These are phyloP conservation scores for Hyaloscypha variabilis DNA, from an alignment of 495 filamentous ascomycete genomes.

Conservation along the genomic window DNA sequence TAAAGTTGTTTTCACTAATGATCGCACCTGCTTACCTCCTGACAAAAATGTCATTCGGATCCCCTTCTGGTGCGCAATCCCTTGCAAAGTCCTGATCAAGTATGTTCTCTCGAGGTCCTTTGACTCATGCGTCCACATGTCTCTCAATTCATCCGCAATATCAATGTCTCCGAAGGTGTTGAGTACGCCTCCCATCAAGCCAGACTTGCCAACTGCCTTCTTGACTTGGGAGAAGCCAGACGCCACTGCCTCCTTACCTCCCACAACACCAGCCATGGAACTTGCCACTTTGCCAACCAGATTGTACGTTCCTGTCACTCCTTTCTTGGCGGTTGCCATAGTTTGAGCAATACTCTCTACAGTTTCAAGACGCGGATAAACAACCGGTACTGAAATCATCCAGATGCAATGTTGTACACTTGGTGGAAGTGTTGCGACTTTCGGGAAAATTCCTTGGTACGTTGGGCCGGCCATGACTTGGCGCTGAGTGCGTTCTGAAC, in stretches of 20 bases:
- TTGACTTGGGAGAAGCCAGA: conserved; percentile 94
- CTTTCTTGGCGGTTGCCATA: conserved; percentile 93
- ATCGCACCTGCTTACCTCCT: conserved; percentile 56
- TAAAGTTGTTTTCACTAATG: background rate
- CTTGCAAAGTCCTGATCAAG: conserved; percentile 91
- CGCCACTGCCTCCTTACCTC: conserved; percentile 87
- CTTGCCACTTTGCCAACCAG: conserved; percentile 91
- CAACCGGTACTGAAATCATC: conserved; percentile 87
- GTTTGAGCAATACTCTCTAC: conserved; percentile 89
- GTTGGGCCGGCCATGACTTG: conserved; percentile 96
- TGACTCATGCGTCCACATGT: conserved; percentile 97
- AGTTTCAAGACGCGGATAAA: conserved; percentile 90
- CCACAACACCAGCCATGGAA: conserved; percentile 91
- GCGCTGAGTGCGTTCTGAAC: conserved; percentile 85
- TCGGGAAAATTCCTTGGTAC: conserved; percentile 96
- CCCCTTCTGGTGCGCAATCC: conserved; percentile 89
- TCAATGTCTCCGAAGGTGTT: conserved; percentile 98
- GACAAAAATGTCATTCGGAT: conserved; percentile 96
- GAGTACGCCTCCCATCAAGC: conserved; percentile 90
- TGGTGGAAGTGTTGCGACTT: conserved; percentile 87
- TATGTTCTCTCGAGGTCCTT: conserved; percentile 98
- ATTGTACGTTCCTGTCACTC: conserved; percentile 93
- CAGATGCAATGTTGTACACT: conserved; percentile 95
- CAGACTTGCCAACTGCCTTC: conserved; percentile 91
- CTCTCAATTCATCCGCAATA: conserved; percentile 88